Percentiles rank a stretch among this genome's conserved stretches.
These are phyloP conservation scores for Parachaetomium inaequale DNA, from an alignment of 495 filamentous ascomycete genomes.

Conservation along the genomic window DNA sequence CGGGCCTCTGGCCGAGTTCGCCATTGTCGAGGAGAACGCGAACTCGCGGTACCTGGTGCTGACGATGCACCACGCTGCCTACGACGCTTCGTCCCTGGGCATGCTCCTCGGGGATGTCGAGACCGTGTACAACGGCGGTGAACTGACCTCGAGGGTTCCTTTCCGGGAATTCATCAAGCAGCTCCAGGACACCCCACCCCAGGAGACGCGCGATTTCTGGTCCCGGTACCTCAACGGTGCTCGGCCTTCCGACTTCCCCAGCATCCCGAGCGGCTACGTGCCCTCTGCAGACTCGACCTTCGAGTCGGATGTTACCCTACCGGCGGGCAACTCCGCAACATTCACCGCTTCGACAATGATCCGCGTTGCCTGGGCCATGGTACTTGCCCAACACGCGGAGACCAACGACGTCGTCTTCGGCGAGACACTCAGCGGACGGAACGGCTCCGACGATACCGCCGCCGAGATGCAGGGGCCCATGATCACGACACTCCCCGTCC, in stretches of 20 bases:
- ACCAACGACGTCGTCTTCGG: constrained; percentile 53
- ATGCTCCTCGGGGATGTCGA: constrained; percentile 55
- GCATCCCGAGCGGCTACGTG: constrained; percentile 54
- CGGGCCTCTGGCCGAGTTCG: constrained; percentile 52
- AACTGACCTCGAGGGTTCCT: background rate
- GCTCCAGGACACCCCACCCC: constrained; percentile 35
- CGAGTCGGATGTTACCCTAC: constrained; percentile 48
- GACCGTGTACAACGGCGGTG: constrained; percentile 32
- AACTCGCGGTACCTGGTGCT: constrained; percentile 49
- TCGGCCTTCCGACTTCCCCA: constrained; percentile 54
- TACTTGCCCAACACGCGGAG: constrained; percentile 49
- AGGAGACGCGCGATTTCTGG: constrained; percentile 40
- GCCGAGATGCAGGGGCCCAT: constrained; percentile 55
- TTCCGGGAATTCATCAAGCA: constrained; percentile 47
- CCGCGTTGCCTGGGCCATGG: constrained; percentile 59
- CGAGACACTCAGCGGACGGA: constrained; percentile 56
- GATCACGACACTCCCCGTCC: constrained; percentile 63
- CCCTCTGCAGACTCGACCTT: constrained; percentile 51
- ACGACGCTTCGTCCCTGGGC: constrained; percentile 64
- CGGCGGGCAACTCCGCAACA: constrained; percentile 9
- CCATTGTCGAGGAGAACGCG: constrained; percentile 44
- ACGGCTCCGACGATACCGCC: constrained; percentile 48
- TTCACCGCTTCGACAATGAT: constrained; percentile 58
- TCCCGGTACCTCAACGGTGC: constrained; percentile 47
- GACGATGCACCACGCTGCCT: constrained; percentile 65